Conservation (phyloP, 1,139 yeast species). For the Yamadazyma pseudoaaseri region DNA sequence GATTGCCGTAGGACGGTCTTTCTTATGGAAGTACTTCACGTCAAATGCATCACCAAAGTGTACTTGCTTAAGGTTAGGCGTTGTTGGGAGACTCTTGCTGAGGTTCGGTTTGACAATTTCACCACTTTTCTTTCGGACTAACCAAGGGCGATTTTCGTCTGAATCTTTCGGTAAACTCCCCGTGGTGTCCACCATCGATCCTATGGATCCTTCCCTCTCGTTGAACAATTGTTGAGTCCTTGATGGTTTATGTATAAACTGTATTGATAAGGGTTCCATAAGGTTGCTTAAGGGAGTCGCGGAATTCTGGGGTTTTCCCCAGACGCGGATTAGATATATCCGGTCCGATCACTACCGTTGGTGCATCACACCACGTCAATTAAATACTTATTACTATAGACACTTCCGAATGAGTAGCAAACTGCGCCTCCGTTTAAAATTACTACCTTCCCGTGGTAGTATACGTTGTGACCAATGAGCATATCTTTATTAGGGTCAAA, state of each 20-base stretch:
- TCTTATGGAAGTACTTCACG: slow-evolving; percentile 56
- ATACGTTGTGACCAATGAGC: slow-evolving; percentile 58
- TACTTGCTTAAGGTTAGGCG: slow-evolving; percentile 72
- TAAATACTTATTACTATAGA: slow-evolving; percentile 44
- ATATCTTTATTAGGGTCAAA: slow-evolving; percentile 27
- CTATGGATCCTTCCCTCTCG: not conserved
- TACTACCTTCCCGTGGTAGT: slow-evolving; percentile 19
- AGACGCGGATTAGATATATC: not conserved
- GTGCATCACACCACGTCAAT: not conserved
- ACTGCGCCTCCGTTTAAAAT: slow-evolving; percentile 78
- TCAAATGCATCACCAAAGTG: slow-evolving; percentile 72
- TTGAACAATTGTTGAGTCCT: slow-evolving; percentile 32
- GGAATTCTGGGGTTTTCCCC: not conserved
- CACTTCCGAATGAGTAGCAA: slow-evolving; percentile 81
- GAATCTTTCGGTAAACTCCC: not conserved
- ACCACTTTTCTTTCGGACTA: slow-evolving; percentile 75
- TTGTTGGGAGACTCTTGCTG: slow-evolving; percentile 66
- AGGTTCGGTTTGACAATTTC: slow-evolving; percentile 76
- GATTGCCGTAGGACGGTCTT: slow-evolving; percentile 75
- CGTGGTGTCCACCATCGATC: not conserved
- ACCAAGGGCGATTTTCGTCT: slow-evolving; percentile 1
- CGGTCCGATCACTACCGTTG: not conserved
- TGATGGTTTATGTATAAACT: slow-evolving; percentile 43
- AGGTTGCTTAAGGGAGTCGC: slow-evolving; percentile 1
- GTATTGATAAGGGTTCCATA: slow-evolving; percentile 31